Conservation (phyloP, 2,329 filamentous ascomycete genomes). For the Curvularia sp. region DNA sequence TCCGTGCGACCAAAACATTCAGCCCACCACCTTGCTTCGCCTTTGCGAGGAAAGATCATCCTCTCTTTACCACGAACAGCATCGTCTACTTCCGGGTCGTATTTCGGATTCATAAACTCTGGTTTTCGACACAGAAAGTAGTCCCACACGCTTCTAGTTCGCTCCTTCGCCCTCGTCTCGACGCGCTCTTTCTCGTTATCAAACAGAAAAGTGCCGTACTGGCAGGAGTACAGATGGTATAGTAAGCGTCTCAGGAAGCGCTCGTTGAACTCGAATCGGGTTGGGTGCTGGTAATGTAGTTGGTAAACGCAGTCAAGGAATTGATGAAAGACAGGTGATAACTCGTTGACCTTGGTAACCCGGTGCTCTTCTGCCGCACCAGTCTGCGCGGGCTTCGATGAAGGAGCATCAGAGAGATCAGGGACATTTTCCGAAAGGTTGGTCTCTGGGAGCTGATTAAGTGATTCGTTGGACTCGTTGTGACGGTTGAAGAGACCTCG, state of each 20-base stretch:
- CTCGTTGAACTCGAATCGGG: conserved; percentile 95
- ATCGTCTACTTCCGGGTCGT: conserved; percentile 78
- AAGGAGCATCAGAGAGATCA: conserved; percentile 55
- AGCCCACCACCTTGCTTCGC: conserved; percentile 91
- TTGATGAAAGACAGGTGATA: conserved; percentile 96
- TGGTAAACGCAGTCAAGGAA: conserved; percentile 96
- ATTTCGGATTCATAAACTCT: conserved; percentile 84
- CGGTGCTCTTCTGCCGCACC: conserved; percentile 64
- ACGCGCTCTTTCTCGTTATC: conserved; percentile 90
- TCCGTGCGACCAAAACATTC: conserved; percentile 86
- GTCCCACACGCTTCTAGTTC: conserved; percentile 90
- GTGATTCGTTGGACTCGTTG: conserved; percentile 69
- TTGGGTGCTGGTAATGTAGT: conserved; percentile 82
- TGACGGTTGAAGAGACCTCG: conserved; percentile 89
- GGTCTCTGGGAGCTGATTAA: conserved; percentile 59
- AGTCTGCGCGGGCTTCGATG: conserved; percentile 46
- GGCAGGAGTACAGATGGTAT: conserved; percentile 94
- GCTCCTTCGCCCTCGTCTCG: conserved; percentile 71
- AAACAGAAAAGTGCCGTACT: conserved; percentile 95
- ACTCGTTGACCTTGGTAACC: conserved; percentile 83
- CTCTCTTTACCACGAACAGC: conserved; percentile 79
- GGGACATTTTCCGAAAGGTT: conserved; percentile 62
- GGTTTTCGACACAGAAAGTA: conserved; percentile 84
- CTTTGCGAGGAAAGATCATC: conserved; percentile 78
- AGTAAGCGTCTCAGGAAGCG: conserved; percentile 86